Percentiles rank a stretch among this genome's conserved stretches.
phyloP scores from a whole-genome alignment of 2,329 filamentous ascomycete species.

The Pyricularia sp. region DNA sequence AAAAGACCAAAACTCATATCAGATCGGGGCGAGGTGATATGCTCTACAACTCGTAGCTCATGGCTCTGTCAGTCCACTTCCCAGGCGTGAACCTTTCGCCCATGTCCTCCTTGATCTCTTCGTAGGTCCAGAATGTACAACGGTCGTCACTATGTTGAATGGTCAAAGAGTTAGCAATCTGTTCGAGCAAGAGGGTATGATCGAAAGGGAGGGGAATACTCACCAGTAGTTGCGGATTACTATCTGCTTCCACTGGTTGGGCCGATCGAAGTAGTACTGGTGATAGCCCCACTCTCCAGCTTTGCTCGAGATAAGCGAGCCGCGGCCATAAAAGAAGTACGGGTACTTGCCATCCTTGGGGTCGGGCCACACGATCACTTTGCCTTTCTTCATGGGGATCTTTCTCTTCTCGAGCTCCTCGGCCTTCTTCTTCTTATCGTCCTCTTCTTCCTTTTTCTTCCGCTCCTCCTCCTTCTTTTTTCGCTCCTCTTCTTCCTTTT shows the following conservation, averaged over 20 bases:
- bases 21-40: too few relatives aligned
- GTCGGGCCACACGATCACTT: background rate
- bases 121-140: background rate
- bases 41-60: too few relatives aligned
- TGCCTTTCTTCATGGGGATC: background rate
- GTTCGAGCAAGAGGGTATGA: background rate
- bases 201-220: background rate
- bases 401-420: background rate
- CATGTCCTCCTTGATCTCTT: background rate
- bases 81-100: background rate
- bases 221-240: background rate
- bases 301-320: background rate
- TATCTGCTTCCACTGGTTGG: background rate
- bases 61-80: background rate
- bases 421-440: background rate
- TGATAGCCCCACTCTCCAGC: background rate
- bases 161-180: background rate
- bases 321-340: background rate
- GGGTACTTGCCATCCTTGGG: background rate
- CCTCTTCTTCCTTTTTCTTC: background rate
- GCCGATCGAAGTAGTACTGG: background rate
- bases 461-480: background rate
- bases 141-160: background rate
- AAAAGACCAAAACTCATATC: background rate
- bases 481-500: background rate